A percentile compares a stretch with the other conserved stretches of the same genome.
These are phyloP conservation scores for Fagus crenata DNA, from an alignment of 306 rosid genomes.

Conservation along the genomic window DNA sequence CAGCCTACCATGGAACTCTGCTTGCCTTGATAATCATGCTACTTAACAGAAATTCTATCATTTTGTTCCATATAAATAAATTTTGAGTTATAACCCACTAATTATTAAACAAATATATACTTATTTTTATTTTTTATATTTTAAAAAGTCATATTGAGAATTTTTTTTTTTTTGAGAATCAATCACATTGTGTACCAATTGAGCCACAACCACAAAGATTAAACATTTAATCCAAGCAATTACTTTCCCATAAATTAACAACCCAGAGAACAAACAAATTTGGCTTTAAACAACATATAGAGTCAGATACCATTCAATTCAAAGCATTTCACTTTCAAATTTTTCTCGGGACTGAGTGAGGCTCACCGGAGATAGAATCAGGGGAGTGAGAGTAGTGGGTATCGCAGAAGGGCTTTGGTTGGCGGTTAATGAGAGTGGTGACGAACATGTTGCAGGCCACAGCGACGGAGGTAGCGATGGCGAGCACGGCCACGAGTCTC, in stretches of 20 bases:
- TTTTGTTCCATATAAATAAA: not conserved
- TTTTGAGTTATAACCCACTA: not conserved
- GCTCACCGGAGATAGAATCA: constrained; percentile 47
- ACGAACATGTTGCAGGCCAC: constrained; percentile 48
- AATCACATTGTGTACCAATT: not conserved
- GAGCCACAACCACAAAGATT: not conserved
- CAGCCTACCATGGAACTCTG: not conserved
- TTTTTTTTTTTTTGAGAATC: not conserved
- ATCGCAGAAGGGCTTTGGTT: constrained; percentile 63
- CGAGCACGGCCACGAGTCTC: constrained; percentile 46
- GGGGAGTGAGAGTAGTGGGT: constrained; percentile 25
- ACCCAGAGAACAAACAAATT: not conserved
- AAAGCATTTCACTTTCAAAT: too few relatives aligned
- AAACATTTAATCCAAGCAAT: not conserved
- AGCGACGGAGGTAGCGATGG: constrained; percentile 56
- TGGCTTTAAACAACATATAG: not conserved
- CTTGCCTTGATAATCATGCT: not conserved
- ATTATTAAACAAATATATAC: not conserved
- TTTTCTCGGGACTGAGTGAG: too few relatives aligned
- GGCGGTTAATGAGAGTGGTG: constrained; percentile 38
- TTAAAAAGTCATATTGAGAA: not conserved
- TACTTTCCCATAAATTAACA: not conserved
- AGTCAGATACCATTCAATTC: not conserved
- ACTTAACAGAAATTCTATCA: not conserved
- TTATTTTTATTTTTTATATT: too few relatives aligned